Evolutionary conservation across 2,329 filamentous ascomycete genomes (phyloP).

Genomic region (Cyphellophora attinorum): DNA sequence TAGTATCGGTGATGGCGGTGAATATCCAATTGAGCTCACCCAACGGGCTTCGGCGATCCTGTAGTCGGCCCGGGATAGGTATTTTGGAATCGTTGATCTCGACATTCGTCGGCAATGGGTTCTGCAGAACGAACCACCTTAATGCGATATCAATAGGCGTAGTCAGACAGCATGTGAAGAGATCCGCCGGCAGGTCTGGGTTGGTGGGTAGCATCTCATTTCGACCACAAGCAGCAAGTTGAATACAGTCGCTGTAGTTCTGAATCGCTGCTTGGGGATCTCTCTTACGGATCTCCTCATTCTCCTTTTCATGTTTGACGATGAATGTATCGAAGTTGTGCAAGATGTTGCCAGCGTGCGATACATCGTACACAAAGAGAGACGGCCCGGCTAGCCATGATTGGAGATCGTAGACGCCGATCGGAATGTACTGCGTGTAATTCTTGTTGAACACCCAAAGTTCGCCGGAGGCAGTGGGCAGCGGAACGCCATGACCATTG

Average conservation of each 20-base stretch:
- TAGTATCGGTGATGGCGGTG: constrained; percentile 96
- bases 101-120: constrained; percentile 60
- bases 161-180: constrained; percentile 92
- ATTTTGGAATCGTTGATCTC: constrained; percentile 76
- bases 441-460: constrained; percentile 99
- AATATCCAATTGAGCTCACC: constrained; percentile 99
- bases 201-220: constrained; percentile 94
- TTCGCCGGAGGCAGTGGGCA: constrained; percentile 89
- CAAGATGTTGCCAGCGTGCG: constrained; percentile 89
- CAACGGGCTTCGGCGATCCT: constrained; percentile 84
- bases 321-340: constrained; percentile 91
- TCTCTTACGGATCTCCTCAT: constrained; percentile 62
- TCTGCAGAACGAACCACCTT: constrained; percentile 92
- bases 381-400: constrained; percentile 93
- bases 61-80: constrained; percentile 72
- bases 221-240: constrained; percentile 81
- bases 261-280: constrained; percentile 59
- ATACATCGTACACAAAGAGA: constrained; percentile 96
- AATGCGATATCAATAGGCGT: constrained; percentile 97
- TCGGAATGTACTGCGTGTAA: constrained; percentile 96
- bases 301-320: constrained; percentile 87
- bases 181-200: constrained; percentile 80
- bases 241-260: constrained; percentile 76
- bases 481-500: constrained; percentile 94
- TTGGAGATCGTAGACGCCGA: constrained; percentile 89